Conservation (phyloP, 2,329 filamentous ascomycete genomes). For the Scopulariopsis brevicaulis region DNA sequence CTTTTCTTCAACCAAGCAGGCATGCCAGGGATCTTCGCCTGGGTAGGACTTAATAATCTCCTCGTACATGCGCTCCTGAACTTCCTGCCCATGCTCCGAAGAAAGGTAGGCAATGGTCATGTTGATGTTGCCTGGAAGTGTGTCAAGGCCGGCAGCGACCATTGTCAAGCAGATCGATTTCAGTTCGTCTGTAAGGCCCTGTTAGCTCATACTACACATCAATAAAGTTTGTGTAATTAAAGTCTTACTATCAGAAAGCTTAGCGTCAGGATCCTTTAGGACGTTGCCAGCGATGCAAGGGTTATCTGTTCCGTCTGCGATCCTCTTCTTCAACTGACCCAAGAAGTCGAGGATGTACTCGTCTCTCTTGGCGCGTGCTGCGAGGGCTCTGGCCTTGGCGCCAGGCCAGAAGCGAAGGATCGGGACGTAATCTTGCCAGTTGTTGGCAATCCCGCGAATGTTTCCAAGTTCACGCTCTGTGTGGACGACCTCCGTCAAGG, state of each 20-base stretch:
- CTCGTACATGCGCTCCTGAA: slow-evolving; percentile 57
- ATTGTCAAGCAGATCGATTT: slow-evolving; percentile 76
- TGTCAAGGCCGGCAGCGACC: slow-evolving; percentile 75
- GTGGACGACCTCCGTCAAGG: slow-evolving; percentile 62
- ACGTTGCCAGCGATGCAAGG: slow-evolving; percentile 36
- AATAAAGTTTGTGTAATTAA: neutral
- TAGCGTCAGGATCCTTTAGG: slow-evolving; percentile 36
- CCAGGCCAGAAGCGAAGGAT: slow-evolving; percentile 53
- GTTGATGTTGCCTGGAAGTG: slow-evolving; percentile 66
- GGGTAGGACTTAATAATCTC: slow-evolving; percentile 65
- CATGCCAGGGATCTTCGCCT: slow-evolving; percentile 63
- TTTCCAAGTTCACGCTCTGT: slow-evolving; percentile 69
- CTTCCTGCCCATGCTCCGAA: slow-evolving; percentile 53
- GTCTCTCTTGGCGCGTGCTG: slow-evolving; percentile 58
- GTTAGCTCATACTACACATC: neutral
- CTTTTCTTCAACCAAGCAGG: slow-evolving; percentile 62
- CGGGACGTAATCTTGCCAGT: slow-evolving; percentile 79
- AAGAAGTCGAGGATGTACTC: slow-evolving; percentile 56
- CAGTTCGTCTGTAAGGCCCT: slow-evolving; percentile 48
- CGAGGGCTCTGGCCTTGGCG: slow-evolving; percentile 48
- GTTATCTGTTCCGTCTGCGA: slow-evolving; percentile 25
- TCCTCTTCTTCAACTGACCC: slow-evolving; percentile 33
- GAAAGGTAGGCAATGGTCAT: slow-evolving; percentile 70
- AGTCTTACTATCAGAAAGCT: slow-evolving; percentile 21
- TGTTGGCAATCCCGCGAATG: slow-evolving; percentile 68